Evolutionary conservation across 75 land plant species (phyloP), one percentile per base, ranked within the genome.

Genomic region (Cupressus sempervirens): DNA sequence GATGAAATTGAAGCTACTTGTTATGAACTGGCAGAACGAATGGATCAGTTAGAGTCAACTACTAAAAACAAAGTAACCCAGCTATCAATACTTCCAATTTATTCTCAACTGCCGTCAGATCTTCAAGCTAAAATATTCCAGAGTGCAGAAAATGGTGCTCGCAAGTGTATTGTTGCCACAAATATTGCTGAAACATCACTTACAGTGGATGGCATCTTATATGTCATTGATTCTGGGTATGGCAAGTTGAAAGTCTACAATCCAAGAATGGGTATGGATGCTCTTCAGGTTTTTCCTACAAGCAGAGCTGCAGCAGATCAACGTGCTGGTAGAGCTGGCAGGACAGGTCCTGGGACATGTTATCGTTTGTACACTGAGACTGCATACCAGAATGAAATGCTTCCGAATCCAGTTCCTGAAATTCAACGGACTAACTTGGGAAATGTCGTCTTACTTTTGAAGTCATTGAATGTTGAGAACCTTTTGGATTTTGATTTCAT

Each of bases 181-280:
- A 97, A 97, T 76, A 97, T 97, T 89, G 99, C 99, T 29, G 99
- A 97, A 88, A 97, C 99, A 82, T 97, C 99, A 46, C 86, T 97
- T 20, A 97, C 99, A 18, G 99, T 97, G 29, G 99, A 97, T 89
- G 99, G 99, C 23, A 97, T 97, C 56, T 90, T 91, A 29, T 97
- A 97, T 87, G 99, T 97, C 26, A 96, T 97, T 85, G 99, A 97
- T 85, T 89, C 99, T 13, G 99, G 99, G 9, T 97, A 97, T 88
- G 95, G 98, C 30, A 97, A 97, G 82, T 93, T 97, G 89, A 97
- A 97, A 85, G 97, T 97, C 20, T 97, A 97, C 84, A 97, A 97
- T 83, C 98, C 99, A 50, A 88, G 94, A 65, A 97, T 97, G 99
- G 99, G 99, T 89, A 97, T 97, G 99, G 99, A 97, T 90, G 98